These are phyloP conservation scores for Parastagonospora avenae DNA, from an alignment of 2,329 filamentous ascomycete genomes.

Conservation along the genomic window DNA sequence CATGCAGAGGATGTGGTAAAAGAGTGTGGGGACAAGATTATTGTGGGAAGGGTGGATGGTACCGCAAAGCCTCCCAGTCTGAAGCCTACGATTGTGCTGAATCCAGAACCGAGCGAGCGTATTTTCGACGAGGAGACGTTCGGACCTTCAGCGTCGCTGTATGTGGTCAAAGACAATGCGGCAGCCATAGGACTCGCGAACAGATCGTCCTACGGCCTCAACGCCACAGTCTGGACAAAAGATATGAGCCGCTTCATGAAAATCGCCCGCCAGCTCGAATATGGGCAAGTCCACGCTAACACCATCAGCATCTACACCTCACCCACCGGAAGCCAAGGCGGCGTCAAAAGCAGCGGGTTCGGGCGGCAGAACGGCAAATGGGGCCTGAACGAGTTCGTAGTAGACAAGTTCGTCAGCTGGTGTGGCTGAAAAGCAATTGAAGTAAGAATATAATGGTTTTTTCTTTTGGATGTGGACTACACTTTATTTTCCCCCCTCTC, in stretches of 20 bases:
- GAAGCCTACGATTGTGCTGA: conserved; percentile 67
- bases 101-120: conserved; percentile 70
- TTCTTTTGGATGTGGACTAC: background rate
- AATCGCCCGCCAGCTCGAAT: conserved; percentile 54
- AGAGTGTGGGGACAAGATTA: conserved; percentile 58
- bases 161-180: conserved; percentile 68
- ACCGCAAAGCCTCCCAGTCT: conserved; percentile 50
- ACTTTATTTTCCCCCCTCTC: background rate
- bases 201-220: conserved; percentile 77
- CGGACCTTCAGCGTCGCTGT: conserved; percentile 72
- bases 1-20: conserved; percentile 53
- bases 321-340: conserved; percentile 51
- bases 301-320: conserved; percentile 54
- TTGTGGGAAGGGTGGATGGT: conserved; percentile 51
- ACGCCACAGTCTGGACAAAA: conserved; percentile 68
- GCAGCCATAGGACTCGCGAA: conserved; percentile 78
- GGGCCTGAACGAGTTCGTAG: conserved; percentile 52
- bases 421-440: conserved; percentile 21
- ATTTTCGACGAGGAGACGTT: conserved; percentile 76
- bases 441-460: background rate
- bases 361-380: conserved; percentile 50
- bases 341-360: conserved; percentile 53
- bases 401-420: conserved; percentile 43
- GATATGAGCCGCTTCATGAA: conserved; percentile 60
- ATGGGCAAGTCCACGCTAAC: conserved; percentile 52